Conservation (phyloP, 495 filamentous ascomycete genomes). For the Neurospora tetrasperma region DNA sequence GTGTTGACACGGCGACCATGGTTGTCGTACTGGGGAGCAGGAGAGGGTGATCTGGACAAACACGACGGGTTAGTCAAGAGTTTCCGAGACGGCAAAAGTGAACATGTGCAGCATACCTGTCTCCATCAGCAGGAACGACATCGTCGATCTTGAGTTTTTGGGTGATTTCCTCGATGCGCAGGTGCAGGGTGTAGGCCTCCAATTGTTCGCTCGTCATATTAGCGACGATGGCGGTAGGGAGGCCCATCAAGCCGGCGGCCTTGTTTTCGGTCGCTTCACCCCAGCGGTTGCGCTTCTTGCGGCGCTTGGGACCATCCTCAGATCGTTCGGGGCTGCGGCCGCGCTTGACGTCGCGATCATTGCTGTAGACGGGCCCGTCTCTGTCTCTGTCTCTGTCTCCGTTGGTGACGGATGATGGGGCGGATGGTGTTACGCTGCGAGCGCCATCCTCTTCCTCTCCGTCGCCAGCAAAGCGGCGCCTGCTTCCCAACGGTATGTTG, state of each 20-base stretch:
- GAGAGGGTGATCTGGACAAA: constrained; percentile 72
- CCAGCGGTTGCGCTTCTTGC: constrained; percentile 98
- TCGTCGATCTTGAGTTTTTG: constrained; percentile 98
- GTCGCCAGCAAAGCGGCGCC: constrained; percentile 73
- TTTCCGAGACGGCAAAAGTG: not conserved
- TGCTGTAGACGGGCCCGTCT: constrained; percentile 36
- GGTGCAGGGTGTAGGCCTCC: constrained; percentile 87
- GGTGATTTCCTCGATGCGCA: constrained; percentile 97
- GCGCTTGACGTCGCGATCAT: constrained; percentile 66
- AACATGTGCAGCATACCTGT: constrained; percentile 53
- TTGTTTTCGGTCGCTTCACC: constrained; percentile 94
- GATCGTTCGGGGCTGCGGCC: constrained; percentile 42
- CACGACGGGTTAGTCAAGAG: constrained; percentile 10
- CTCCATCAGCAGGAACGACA: constrained; percentile 88
- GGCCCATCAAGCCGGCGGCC: constrained; percentile 92
- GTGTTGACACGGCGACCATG: constrained; percentile 98
- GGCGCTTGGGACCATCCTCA: constrained; percentile 63
- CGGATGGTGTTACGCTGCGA: constrained; percentile 5
- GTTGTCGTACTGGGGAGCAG: constrained; percentile 95
- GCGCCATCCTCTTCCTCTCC: constrained; percentile 37
- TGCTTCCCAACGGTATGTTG: constrained; percentile 86
- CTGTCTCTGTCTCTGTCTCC: constrained; percentile 12
- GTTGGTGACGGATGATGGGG: constrained; percentile 9
- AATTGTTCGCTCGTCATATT: constrained; percentile 97
- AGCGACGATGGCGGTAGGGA: constrained; percentile 89